phyloP scores from a whole-genome alignment of 2,329 filamentous ascomycete genomes.

The Pseudogymnoascus sp. region DNA sequence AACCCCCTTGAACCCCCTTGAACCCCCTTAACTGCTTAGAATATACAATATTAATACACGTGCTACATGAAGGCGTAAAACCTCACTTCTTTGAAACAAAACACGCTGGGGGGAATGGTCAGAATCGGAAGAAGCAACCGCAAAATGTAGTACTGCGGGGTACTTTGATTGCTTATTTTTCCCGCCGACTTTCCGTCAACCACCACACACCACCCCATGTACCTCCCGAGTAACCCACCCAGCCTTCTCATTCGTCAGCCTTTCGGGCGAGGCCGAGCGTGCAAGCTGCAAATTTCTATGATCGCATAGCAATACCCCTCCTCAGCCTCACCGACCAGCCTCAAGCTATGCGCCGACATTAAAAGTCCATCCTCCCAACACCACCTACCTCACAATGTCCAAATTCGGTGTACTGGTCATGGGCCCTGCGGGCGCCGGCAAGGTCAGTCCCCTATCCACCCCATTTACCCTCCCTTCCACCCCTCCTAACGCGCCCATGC shows the following conservation, averaged over 20 bases:
- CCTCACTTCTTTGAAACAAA: background rate
- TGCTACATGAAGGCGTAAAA: background rate
- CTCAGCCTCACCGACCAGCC: background rate
- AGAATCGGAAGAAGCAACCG: background rate
- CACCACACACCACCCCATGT: background rate
- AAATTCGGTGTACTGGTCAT: slow-evolving; percentile 94
- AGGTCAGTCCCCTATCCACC: slow-evolving; percentile 43
- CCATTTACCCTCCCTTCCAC: background rate
- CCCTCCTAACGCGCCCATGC: slow-evolving; percentile 12
- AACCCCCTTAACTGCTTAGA: background rate
- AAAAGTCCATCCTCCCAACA: background rate
- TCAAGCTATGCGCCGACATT: background rate
- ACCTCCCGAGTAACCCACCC: background rate
- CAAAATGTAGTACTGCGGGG: background rate
- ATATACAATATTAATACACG: background rate
- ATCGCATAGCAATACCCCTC: background rate
- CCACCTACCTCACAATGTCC: slow-evolving; percentile 53
- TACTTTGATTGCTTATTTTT: background rate
- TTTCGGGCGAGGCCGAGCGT: background rate
- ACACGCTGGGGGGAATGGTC: too few species aligned
- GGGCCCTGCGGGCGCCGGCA: slow-evolving; percentile 92
- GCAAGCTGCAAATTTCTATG: slow-evolving; percentile 2
- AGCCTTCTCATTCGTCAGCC: background rate
- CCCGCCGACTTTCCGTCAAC: background rate
- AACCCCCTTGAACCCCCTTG: too few species aligned